Base-by-base conservation (phyloP, 495 filamentous ascomycete genomes). In the Letharia lupina region DNA sequence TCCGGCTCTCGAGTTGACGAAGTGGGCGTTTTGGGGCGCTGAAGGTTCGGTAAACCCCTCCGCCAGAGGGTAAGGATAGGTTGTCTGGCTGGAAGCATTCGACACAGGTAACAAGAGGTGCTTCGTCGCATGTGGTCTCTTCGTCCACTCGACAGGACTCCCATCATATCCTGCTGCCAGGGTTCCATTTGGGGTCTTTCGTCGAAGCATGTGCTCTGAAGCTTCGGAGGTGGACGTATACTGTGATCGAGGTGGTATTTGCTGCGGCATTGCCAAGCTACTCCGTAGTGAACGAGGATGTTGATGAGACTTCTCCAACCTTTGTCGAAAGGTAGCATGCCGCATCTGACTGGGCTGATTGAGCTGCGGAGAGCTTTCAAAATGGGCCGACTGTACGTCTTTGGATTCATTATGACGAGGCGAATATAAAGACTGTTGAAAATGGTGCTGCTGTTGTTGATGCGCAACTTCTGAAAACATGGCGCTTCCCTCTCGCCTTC, bases 101-200 rank as follows among this genome's bases (percentile, higher is more conserved):
- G 80, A 73, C n/a, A 79, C 76, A n/a, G 84, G 86, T 28, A 96
- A 80, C n/a, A 96, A 78, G 73, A 98, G 90, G 73, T 98, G 93
- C 75, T 98, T 98, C 40, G 84, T 77, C 4, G 89, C 85, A 60
- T 89, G 91, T 45, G 91, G 90, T 57, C 90, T 89, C 28, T 86
- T 84, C 6, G 83, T 84, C 72, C 87, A 86, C 73, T 94, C 90
- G 39, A 86, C 80, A 3, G 87, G 84, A 10, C 89, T 91, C 15
- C 91, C 93, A 82, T 98, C 93, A 72, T 98, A 98, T 18, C 91
- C 93, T 64, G 90, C 93, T 62, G 91, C 89, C 63, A 98, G 82
- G 28, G 92, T 96, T 33, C 94, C 94, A 70, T 88, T 95, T 13
- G 94, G 94, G 12, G 94, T 98, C 73, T 98, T 98, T 59, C 94